Base-by-base conservation (phyloP, 805 yeast genomes). In the Hanseniaspora nectarophila region DNA sequence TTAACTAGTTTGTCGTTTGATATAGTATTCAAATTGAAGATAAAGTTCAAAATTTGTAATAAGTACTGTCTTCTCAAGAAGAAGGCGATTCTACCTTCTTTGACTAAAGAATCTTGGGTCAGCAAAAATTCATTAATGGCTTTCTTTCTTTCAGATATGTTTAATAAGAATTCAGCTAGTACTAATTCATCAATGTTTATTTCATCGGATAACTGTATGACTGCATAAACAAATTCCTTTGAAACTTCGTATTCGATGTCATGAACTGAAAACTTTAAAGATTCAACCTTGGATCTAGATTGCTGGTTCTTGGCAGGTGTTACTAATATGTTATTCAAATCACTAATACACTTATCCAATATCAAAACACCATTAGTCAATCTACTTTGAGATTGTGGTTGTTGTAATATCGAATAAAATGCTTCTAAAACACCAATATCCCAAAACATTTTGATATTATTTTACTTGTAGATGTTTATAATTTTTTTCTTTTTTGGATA, bases 101-200 rank as follows among this genome's bases (percentile, higher is more conserved):
- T 88, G 7, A 72, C 56, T 29, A 76, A 62, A 2, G 72, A 67
- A 12, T 42, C 54, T 4, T 51, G 46, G 1, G 54, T 54, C 2
- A 55, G 42, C n/a, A 58, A 32, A 29, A 55, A 67, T 55, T 56
- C 63, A 62, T 35, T 60, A 7, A 49, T 42, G 7, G 13, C 16
- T 20, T 38, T 42, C 54, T 1, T 54, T 35, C 69, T 54, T 40
- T 63, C 69, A 21, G 54, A 44, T 24, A 52, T 43, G 29, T 52
- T 46, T 10, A 67, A 67, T 59, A 89, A 70, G 26, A 85, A 61
- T 60, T 87, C 85, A 1, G 94, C 92, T 1, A 85, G 75, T 2
- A 76, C 70, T 28, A 84, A 49, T 63, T 90, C 97, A 64, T 90
- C 95, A 48, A 90, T 69, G 46, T 84, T 71, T 49, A 90, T 70